Evolutionary conservation across 208 protist genomes (phyloP), one percentile per base, ranked within the genome.

Genomic region (Leishmania aethiopica): DNA sequence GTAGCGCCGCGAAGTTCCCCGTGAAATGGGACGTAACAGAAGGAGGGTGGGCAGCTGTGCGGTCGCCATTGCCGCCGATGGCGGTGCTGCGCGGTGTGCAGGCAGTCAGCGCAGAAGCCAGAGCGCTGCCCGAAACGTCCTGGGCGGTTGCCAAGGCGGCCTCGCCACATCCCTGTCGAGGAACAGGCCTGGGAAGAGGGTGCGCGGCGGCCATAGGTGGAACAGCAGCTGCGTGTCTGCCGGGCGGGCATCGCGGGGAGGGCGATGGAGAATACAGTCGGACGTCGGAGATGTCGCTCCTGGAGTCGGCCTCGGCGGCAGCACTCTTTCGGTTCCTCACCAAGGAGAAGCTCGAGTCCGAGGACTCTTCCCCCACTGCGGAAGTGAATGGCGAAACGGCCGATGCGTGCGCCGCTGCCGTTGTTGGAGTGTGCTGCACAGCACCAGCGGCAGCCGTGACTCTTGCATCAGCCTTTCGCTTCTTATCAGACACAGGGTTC

Each of bases 261-360:
- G 82, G 82, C 0, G 82, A 77, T 17, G 82, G 82, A 3, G 82
- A 81, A 1, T 35, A 57, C 62, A 79, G 40, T 1, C 62, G 64
- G n/a, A 84, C 66, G 3, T 64, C 75, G 3, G 66, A 72, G 19
- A 22, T 19, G 60, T 51, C 17, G 51, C 59, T 57, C 32, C 49
- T 3, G 28, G 62, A 25, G 69, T 59, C 59, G 22, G 45, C 6
- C 25, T 42, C 75, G 32, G 51, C 66, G 22, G 47, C 49, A 47
- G 47, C n/a, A 49, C 3, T 53, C 51, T 40, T 55, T 17, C 81
- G 70, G 35, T 66, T 77, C 25, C 75, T 40, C 76, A 77, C 70
- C 57, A 80, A 53, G 3, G 81, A 84, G 45, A 84, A 77, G 45
- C 73, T 79, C 22, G 81, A 84, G 59, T 80, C 49, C 11, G 81